Evolutionary conservation across 805 yeast species (phyloP).

Genomic region (Groenewaldozyma salmanticensis): DNA sequence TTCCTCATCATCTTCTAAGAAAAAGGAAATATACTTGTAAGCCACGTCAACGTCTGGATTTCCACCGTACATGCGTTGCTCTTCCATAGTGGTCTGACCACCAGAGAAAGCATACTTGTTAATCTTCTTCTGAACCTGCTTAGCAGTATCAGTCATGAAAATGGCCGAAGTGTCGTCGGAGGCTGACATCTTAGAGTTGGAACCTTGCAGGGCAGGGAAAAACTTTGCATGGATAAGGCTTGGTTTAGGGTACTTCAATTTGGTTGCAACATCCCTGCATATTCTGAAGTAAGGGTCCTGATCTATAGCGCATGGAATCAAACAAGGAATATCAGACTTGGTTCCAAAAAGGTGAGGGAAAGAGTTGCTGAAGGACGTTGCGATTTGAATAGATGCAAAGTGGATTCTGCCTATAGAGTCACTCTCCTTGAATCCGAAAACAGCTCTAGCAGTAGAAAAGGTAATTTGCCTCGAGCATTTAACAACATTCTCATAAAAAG

Average conservation of each 20-base stretch:
- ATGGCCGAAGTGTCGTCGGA: constrained; percentile 84
- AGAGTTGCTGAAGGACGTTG: constrained; percentile 91
- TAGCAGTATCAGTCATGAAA: constrained; percentile 90
- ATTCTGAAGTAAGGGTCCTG: constrained; percentile 98
- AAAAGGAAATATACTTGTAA: constrained; percentile 83
- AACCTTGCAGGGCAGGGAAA: constrained; percentile 97
- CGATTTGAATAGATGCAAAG: constrained; percentile 92
- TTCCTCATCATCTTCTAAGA: constrained; percentile 79
- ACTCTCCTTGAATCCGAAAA: constrained; percentile 90
- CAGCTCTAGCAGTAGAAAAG: constrained; percentile 93
- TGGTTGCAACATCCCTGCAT: constrained; percentile 94
- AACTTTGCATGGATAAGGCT: constrained; percentile 87
- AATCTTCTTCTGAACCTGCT: constrained; percentile 85
- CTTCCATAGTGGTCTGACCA: constrained; percentile 79
- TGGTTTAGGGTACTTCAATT: constrained; percentile 83
- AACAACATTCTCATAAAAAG: constrained; percentile 89
- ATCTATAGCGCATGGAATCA: constrained; percentile 98
- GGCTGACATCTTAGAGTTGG: constrained; percentile 95
- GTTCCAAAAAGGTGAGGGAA: constrained; percentile 87
- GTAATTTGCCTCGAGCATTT: constrained; percentile 90
- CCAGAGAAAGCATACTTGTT: constrained; percentile 96
- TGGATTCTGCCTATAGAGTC: constrained; percentile 93
- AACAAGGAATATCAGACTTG: constrained; percentile 84
- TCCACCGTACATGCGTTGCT: constrained; percentile 85
- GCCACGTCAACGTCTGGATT: constrained; percentile 94